Conservation (phyloP, 2,329 filamentous ascomycete species). For the Penicillium italicum region DNA sequence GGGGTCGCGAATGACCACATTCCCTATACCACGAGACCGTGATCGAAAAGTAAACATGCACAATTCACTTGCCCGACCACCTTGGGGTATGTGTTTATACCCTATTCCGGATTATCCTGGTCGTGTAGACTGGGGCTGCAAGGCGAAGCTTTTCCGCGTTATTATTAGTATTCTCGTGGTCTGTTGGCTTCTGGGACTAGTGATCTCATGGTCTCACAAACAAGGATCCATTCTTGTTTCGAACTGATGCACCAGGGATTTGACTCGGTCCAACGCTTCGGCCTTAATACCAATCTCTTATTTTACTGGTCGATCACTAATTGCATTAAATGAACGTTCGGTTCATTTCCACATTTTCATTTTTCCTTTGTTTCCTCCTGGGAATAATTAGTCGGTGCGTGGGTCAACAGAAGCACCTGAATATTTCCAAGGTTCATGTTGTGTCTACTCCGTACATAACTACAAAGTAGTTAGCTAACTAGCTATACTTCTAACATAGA, state of each 20-base stretch:
- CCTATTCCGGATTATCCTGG: neutral
- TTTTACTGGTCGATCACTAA: neutral
- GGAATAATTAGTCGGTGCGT: neutral
- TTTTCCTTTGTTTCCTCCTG: neutral
- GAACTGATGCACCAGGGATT: constrained; percentile 1
- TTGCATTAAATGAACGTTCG: neutral
- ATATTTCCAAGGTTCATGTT: no score
- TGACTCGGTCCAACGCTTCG: neutral
- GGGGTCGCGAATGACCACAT: constrained; percentile 14
- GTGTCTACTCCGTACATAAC: neutral
- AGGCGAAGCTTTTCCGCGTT: constrained; percentile 2
- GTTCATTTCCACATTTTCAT: neutral
- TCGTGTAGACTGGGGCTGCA: neutral
- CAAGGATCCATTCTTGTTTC: constrained; percentile 11
- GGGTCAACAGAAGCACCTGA: neutral
- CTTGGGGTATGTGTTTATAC: neutral
- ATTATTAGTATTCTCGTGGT: neutral
- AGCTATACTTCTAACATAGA: neutral
- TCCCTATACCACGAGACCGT: constrained; percentile 7
- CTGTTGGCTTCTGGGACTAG: neutral
- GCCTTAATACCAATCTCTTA: neutral
- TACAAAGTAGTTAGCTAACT: neutral
- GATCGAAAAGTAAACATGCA: neutral
- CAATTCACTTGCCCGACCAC: neutral
- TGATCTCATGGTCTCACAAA: neutral